Evolutionary conservation across 2,329 filamentous ascomycete genomes (phyloP).

Genomic region (Mycogone perniciosa): DNA sequence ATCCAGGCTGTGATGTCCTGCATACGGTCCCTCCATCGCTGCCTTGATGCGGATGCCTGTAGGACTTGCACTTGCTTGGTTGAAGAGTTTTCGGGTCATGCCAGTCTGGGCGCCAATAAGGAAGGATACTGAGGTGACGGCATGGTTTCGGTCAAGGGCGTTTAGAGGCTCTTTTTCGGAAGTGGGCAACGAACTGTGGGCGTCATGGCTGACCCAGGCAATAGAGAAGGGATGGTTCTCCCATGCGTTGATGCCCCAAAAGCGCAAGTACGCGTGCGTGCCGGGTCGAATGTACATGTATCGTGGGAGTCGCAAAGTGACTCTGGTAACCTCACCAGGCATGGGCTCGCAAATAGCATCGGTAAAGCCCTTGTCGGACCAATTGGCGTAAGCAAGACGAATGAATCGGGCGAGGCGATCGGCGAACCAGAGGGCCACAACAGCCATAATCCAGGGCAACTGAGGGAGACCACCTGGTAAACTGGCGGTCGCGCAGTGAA

Average conservation of each 20-base stretch:
- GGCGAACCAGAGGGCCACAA: constrained; percentile 68
- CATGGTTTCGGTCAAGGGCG: constrained; percentile 34
- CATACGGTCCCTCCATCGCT: constrained; percentile 85
- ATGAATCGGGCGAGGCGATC: constrained; percentile 62
- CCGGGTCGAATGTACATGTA: constrained; percentile 62
- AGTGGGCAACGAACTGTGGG: constrained; percentile 32
- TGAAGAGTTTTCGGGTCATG: constrained; percentile 76
- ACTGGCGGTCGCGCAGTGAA: constrained; percentile 65
- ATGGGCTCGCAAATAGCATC: constrained; percentile 61
- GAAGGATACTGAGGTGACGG: constrained; percentile 61
- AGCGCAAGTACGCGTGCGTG: constrained; percentile 69
- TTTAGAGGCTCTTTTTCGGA: constrained; percentile 37
- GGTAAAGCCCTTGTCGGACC: constrained; percentile 51
- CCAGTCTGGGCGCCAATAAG: constrained; percentile 83
- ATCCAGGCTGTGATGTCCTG: constrained; percentile 73
- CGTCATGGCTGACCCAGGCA: constrained; percentile 60
- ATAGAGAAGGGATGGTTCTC: constrained; percentile 75
- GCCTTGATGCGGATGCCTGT: constrained; percentile 59
- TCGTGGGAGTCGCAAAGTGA: constrained; percentile 63
- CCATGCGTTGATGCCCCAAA: constrained; percentile 59
- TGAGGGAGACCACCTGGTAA: constrained; percentile 63
- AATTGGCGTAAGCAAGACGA: constrained; percentile 61
- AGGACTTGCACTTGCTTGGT: constrained; percentile 53
- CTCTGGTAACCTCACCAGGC: constrained; percentile 62
- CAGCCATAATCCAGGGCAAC: constrained; percentile 65